A percentile compares a stretch with the other conserved stretches of the same genome.
These are phyloP conservation scores for Suhomyces bokatorum DNA, from an alignment of 1,139 yeast species.

Conservation along the genomic window DNA sequence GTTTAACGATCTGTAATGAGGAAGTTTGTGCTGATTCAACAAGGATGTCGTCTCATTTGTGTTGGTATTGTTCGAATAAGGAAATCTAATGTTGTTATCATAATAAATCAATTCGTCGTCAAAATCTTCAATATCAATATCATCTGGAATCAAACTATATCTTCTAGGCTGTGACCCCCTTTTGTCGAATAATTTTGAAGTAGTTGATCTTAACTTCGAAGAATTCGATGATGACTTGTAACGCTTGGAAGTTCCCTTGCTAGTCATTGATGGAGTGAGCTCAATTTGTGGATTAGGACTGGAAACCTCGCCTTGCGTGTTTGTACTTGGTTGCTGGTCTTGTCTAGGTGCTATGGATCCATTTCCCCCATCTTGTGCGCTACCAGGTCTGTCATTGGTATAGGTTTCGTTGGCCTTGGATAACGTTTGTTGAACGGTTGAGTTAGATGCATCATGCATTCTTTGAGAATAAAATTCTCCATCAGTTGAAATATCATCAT, in stretches of 20 bases:
- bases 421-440: constrained; percentile 6
- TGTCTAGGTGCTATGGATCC: neutral
- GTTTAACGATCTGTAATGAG: constrained; percentile 47
- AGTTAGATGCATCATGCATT: constrained; percentile 5
- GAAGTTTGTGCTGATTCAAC: constrained; percentile 34
- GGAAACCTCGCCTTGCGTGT: neutral
- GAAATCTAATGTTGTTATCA: constrained; percentile 45
- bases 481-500: constrained; percentile 36
- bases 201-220: constrained; percentile 59
- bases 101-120: constrained; percentile 56
- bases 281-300: neutral
- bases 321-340: neutral
- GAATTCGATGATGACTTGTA: constrained; percentile 34
- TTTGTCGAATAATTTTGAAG: constrained; percentile 68
- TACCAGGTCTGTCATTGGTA: constrained; percentile 1
- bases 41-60: constrained; percentile 37
- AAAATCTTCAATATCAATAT: constrained; percentile 64
- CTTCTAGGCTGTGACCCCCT: constrained; percentile 72
- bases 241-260: constrained; percentile 29
- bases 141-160: constrained; percentile 71
- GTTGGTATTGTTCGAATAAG: constrained; percentile 29
- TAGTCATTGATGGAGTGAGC: constrained; percentile 22
- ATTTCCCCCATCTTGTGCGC: neutral
- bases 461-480: constrained; percentile 23
- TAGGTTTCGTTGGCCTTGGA: neutral